phyloP scores from a whole-genome alignment of 1,139 yeast species.

The Maudiozyma humilis region DNA sequence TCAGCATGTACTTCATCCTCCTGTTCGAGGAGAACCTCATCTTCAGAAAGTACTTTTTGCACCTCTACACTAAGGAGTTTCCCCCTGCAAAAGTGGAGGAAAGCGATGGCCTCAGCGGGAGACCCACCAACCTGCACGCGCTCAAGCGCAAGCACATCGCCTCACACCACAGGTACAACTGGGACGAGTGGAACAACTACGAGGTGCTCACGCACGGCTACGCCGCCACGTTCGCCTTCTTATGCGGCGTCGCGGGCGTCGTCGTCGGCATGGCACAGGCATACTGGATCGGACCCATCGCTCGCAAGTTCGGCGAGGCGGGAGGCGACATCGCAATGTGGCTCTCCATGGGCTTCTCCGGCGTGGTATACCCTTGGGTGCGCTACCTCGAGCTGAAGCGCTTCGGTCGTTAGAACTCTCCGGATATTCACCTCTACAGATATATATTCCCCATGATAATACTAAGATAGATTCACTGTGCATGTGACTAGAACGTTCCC shows the following conservation, averaged over 20 bases:
- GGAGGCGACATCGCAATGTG: conserved; percentile 84
- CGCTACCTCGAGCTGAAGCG: conserved; percentile 56
- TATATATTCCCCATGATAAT: background rate
- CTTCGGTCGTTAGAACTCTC: conserved; percentile 34
- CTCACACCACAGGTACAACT: conserved; percentile 43
- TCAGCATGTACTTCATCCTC: conserved; percentile 68
- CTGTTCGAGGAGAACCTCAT: conserved; percentile 67
- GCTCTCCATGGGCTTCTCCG: conserved; percentile 67
- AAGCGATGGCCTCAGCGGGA: background rate
- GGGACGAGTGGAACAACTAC: conserved; percentile 58
- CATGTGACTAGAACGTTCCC: too few relatives aligned
- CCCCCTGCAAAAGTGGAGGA: conserved; percentile 19
- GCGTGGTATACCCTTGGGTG: conserved; percentile 51
- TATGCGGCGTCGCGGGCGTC: conserved; percentile 64
- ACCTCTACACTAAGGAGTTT: conserved; percentile 50
- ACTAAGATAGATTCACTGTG: too few relatives aligned
- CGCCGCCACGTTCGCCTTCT: conserved; percentile 55
- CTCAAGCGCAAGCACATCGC: conserved; percentile 16
- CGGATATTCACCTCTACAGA: background rate
- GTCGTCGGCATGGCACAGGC: conserved; percentile 79
- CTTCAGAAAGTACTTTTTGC: conserved; percentile 49
- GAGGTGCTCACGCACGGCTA: conserved; percentile 49
- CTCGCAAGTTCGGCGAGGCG: conserved; percentile 44
- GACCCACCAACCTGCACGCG: conserved; percentile 13
- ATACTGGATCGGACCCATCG: conserved; percentile 68